phyloP scores from a whole-genome alignment of 768 basidiomycete genomes.

The Podaxis sp. region DNA sequence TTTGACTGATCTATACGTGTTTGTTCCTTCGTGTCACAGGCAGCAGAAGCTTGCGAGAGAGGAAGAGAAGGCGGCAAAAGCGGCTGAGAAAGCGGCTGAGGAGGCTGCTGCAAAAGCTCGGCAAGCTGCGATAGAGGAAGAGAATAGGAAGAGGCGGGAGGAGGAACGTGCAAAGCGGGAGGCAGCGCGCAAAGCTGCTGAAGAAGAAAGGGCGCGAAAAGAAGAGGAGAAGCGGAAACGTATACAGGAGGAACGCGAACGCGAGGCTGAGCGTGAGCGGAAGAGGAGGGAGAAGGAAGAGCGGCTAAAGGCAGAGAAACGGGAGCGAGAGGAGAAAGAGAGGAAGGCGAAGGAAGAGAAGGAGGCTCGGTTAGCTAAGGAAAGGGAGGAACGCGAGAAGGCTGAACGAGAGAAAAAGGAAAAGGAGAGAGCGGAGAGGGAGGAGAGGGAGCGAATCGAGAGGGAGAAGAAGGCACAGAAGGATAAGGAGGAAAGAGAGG shows the following conservation, averaged over 20 bases:
- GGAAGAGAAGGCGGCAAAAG: constrained; percentile 80
- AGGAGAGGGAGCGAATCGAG: constrained; percentile 29
- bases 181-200: constrained; percentile 67
- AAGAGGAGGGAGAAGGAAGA: constrained; percentile 71
- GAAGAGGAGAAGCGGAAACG: constrained; percentile 84
- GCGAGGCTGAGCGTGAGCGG: constrained; percentile 72
- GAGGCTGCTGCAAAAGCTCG: constrained; percentile 78
- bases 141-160: constrained; percentile 76
- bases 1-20: neutral
- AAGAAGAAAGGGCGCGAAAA: constrained; percentile 80
- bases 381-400: constrained; percentile 32
- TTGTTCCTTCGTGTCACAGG: constrained; percentile 41
- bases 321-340: constrained; percentile 58
- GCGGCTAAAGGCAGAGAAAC: constrained; percentile 70
- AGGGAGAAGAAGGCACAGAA: constrained; percentile 29
- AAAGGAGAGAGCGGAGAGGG: constrained; percentile 30
- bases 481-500: constrained; percentile 29
- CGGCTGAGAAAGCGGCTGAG: constrained; percentile 85
- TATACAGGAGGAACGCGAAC: constrained; percentile 76
- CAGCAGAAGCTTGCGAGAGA: constrained; percentile 92
- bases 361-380: constrained; percentile 32
- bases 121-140: constrained; percentile 77
- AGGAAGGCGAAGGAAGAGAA: constrained; percentile 43
- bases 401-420: constrained; percentile 37
- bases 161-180: constrained; percentile 86